Percentiles rank a stretch among this genome's conserved stretches.
Conservation (phyloP, 305 asterid species). For the Fraxinus baroniana region DNA sequence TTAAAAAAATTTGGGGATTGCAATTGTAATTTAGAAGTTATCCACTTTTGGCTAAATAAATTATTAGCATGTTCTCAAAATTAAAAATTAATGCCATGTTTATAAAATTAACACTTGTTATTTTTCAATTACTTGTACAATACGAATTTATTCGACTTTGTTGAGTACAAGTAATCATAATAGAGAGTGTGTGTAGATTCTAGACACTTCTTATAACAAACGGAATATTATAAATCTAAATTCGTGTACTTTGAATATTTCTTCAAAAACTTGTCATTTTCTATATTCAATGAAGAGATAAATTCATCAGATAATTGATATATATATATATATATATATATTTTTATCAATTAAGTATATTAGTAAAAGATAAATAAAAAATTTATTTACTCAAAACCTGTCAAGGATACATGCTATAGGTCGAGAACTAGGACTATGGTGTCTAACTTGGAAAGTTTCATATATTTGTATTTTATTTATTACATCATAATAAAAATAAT, state of each 20-base stretch:
- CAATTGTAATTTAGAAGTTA: not conserved
- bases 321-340: no score
- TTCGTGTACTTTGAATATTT: not conserved
- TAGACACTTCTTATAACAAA: not conserved
- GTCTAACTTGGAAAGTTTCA: not conserved
- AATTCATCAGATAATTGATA: not conserved
- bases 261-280: not conserved
- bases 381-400: not conserved
- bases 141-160: not conserved
- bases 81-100: not conserved
- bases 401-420: not conserved
- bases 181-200: not conserved
- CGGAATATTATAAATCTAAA: not conserved
- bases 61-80: not conserved
- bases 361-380: not conserved
- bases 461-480: not conserved
- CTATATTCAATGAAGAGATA: not conserved
- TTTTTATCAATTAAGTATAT: not conserved
- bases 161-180: not conserved
- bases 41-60: not conserved
- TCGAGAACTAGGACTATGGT: not conserved
- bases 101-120: not conserved
- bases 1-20: not conserved
- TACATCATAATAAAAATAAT: no score
- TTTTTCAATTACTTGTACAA: not conserved